Conservation (phyloP, 2,329 filamentous ascomycete genomes). For the Calonectria pteridis region DNA sequence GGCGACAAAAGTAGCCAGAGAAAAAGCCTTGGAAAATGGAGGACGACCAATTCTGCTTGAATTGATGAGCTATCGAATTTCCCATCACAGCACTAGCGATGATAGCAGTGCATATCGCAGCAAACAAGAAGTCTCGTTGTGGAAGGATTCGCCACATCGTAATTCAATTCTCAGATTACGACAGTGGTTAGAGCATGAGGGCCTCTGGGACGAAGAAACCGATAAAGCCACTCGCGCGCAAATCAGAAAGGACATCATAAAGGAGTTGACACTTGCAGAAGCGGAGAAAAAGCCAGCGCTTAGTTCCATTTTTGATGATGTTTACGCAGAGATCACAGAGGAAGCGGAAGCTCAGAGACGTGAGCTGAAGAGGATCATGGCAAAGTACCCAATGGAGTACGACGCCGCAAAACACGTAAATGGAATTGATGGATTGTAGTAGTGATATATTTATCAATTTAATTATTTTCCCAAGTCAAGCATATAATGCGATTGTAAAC, state of each 20-base stretch:
- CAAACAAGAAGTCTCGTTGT: not conserved
- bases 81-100: constrained; percentile 31
- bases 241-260: constrained; percentile 18
- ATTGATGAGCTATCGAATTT: constrained; percentile 30
- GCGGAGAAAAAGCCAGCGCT: constrained; percentile 23
- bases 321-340: constrained; percentile 24
- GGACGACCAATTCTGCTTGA: constrained; percentile 27
- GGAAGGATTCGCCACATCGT: constrained; percentile 7
- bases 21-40: constrained; percentile 45
- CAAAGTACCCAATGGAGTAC: constrained; percentile 25
- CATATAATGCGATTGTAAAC: not conserved
- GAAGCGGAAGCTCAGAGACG: constrained; percentile 13
- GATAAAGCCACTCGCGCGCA: not conserved
- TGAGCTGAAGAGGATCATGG: constrained; percentile 16
- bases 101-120: constrained; percentile 28
- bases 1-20: constrained; percentile 77
- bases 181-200: constrained; percentile 18
- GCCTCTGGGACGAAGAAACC: constrained; percentile 6
- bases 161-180: constrained; percentile 16
- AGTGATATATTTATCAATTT: not conserved
- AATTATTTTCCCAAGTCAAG: not conserved
- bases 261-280: constrained; percentile 14
- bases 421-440: constrained; percentile 5
- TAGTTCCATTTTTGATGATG: constrained; percentile 16
- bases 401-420: constrained; percentile 12